These are phyloP conservation scores for Rhynchospora breviuscula DNA, from an alignment of 176 grass and related monocot genomes.

Conservation along the genomic window DNA sequence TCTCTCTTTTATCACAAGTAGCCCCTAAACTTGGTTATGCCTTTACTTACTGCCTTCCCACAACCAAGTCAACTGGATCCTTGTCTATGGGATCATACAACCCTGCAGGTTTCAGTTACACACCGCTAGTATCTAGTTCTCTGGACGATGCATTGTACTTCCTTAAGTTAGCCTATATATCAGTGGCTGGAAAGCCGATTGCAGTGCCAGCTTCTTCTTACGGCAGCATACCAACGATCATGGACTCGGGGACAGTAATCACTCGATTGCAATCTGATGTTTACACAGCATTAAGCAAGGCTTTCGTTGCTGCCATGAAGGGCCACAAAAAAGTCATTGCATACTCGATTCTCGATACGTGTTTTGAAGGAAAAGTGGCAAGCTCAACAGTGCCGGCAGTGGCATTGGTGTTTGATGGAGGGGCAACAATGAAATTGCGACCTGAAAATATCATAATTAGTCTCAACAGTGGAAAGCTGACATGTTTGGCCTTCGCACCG, in stretches of 20 bases:
- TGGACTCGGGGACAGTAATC: slow-evolving; percentile 38
- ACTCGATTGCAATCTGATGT: slow-evolving; percentile 25
- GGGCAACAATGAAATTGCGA: slow-evolving; percentile 25
- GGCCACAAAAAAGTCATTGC: not conserved
- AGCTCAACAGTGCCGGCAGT: slow-evolving; percentile 11
- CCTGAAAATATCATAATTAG: slow-evolving; percentile 30
- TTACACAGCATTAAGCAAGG: slow-evolving; percentile 32
- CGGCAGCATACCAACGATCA: slow-evolving; percentile 17
- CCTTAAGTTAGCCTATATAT: slow-evolving; percentile 20
- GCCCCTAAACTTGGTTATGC: slow-evolving; percentile 23
- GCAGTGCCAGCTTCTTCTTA: slow-evolving; percentile 8
- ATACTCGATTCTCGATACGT: slow-evolving; percentile 38
- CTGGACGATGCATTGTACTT: slow-evolving; percentile 30
- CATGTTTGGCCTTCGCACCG: slow-evolving; percentile 35
- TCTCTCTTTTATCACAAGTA: slow-evolving; percentile 35
- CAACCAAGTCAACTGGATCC: slow-evolving; percentile 11
- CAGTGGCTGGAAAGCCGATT: slow-evolving; percentile 16
- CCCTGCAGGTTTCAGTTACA: slow-evolving; percentile 12
- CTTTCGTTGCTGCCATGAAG: slow-evolving; percentile 8
- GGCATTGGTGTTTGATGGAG: slow-evolving; percentile 29
- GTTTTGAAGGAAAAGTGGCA: slow-evolving; percentile 24
- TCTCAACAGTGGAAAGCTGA: slow-evolving; percentile 17
- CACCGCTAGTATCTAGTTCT: slow-evolving; percentile 23
- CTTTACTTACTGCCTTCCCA: slow-evolving; percentile 41
- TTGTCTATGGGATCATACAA: slow-evolving; percentile 22